Base-by-base conservation (phyloP, 1,284 basidiomycete species). In the Apiotrichum brassicae region DNA sequence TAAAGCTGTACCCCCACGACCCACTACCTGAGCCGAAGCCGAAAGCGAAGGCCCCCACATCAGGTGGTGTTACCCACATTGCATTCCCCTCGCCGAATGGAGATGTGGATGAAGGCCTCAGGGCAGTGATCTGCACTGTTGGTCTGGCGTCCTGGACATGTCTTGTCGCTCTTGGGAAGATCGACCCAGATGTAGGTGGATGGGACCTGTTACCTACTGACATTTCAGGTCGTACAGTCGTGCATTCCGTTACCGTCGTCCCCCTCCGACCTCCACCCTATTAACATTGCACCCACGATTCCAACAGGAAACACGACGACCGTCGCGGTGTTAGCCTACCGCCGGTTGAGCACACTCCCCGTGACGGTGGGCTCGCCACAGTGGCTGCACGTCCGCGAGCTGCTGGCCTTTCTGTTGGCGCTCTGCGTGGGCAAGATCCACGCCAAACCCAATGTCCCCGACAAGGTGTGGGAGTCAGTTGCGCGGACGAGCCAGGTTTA, bases 111-210 rank as follows among this genome's bases (percentile, higher is more conserved):
- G 59, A 59, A 7, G 34, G 23, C 0, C 34, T 58, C 2, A 55
- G 46, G 19, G 16, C 18, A 2, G 25, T 63, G 2, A 8, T 62
- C 6, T 62, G 57, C 26, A 48, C 41, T 16, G 51, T 56, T 4
- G 42, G 54, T n/a, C 46, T 64, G 32, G 49, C 51, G 3, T 42
- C 55, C 9, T 67, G 65, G 65, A 54, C 56, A 26, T 54, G 49
- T 14, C 28, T 65, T 12, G 32, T 64, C 2, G 42, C 48, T 0
- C 14, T 61, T 11, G 43, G 23, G 6, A 45, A 36, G 28, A 19
- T 53, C 4, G 20, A 41, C 16, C 43, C 46, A 2, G 47, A 58
- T 35, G 58, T 60, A 36, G 35, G 54, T 41, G 19, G 12, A 13
- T 25, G 28, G 1, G 5, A 13, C 16, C 16, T 5, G 30, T 3